Evolutionary conservation across 192 early-diverging fungal species (phyloP).

Genomic region (Endogone sp.): DNA sequence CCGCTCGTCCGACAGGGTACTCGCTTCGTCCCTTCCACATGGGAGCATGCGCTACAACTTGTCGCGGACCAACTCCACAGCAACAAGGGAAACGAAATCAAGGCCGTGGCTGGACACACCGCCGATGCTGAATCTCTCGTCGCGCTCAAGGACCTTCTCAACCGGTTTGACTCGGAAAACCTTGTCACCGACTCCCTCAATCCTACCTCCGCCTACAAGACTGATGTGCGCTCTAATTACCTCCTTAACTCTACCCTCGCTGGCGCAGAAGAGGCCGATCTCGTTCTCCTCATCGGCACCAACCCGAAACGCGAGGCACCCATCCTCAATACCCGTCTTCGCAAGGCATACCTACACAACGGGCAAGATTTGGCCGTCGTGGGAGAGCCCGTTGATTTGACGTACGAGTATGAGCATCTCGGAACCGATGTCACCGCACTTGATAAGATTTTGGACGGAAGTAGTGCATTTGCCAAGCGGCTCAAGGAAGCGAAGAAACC

Average conservation of each 20-base stretch:
- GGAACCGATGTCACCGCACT: conserved; percentile 62
- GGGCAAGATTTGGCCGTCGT: conserved; percentile 77
- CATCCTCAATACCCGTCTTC: conserved; percentile 93
- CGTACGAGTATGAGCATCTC: conserved; percentile 89
- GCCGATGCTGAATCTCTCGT: conserved; percentile 94
- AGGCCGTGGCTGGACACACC: conserved; percentile 86
- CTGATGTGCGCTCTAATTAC: conserved; percentile 90
- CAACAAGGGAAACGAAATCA: conserved; percentile 60
- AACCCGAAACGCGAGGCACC: conserved; percentile 97
- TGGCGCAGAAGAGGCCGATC: conserved; percentile 92
- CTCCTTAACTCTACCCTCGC: conserved; percentile 77
- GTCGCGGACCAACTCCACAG: conserved; percentile 64
- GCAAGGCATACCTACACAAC: conserved; percentile 88
- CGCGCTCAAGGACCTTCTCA: conserved; percentile 93
- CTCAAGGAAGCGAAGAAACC: conserved; percentile 87
- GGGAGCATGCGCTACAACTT: conserved; percentile 78
- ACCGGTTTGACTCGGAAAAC: conserved; percentile 82
- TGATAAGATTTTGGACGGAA: conserved; percentile 63
- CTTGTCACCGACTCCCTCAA: conserved; percentile 68
- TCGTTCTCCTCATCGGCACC: conserved; percentile 84
- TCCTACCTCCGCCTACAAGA: conserved; percentile 44
- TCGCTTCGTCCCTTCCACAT: conserved; percentile 78
- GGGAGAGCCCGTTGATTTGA: conserved; percentile 74
- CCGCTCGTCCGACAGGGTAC: conserved; percentile 84
- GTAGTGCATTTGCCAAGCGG: conserved; percentile 68